Evolutionary conservation across 2,329 filamentous ascomycete genomes (phyloP), one percentile per base, ranked within the genome.

Genomic region (Aspergillus transmontanensis): DNA sequence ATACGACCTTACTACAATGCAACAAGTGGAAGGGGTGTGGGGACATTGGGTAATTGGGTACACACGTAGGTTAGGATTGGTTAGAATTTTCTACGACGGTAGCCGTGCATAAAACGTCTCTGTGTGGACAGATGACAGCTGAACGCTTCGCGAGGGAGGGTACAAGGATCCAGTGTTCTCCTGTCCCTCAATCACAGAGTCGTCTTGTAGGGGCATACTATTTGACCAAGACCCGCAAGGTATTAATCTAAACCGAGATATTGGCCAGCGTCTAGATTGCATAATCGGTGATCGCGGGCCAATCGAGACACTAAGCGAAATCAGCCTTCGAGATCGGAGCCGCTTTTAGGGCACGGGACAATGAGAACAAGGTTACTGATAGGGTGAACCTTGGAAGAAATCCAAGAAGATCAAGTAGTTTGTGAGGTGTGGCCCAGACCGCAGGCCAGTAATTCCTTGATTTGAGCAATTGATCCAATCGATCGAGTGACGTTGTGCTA

Each of bases 221-320:
- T 55, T 39, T 39, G 51, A 16, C 12, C 32, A 55, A 55, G 51
- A 41, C 32, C 51, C 51, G 51, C 32, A 39, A 39, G 51, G 51
- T 21, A 36, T 55, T 12, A 26, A 23, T 26, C 23, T 26, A 26
- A 23, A 12, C 26, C 6, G 30, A 53, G 14, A 34, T 34, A 54
- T 54, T 54, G 51, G 51, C 21, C 30, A 36, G 32, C 28, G 34
- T 55, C 11, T 55, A 55, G 32, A 55, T 39, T 55, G 51, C 51
- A 55, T 39, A 23, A 55, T 55, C 51, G 51, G n/a, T 55, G 30
- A 55, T 39, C 32, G 34, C 32, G 48, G 30, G 14, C 30, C 51
- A 55, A 55, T 55, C 51, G 51, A 39, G n/a, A 14, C 51, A 39
- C 51, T 55, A 55, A 55, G 32, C 32, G 23, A 10, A 55, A 55